Evolutionary conservation across 352 stramenopile species (phyloP).

Genomic region (Pythium plurisporium): DNA sequence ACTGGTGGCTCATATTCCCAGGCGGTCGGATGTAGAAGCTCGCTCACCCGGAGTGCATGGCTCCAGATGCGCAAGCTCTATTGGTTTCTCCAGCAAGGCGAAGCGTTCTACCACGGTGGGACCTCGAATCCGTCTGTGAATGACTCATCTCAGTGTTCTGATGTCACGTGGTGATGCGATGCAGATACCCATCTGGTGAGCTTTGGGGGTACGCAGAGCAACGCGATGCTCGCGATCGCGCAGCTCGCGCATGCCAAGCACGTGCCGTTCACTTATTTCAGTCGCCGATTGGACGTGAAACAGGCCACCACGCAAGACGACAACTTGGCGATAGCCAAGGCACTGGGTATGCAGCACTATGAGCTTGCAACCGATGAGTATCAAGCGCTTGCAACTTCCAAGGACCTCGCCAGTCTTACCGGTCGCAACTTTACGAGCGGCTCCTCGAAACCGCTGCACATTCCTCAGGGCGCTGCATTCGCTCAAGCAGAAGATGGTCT

Average conservation of each 20-base stretch:
- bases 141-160: too few relatives aligned
- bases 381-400: conserved; percentile 33
- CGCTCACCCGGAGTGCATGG: too few relatives aligned
- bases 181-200: conserved; percentile 57
- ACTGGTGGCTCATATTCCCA: too few relatives aligned
- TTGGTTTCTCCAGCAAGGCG: conserved; percentile 66
- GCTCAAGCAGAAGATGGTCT: conserved; percentile 54
- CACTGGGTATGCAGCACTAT: conserved; percentile 68
- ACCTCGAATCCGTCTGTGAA: too few relatives aligned
- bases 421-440: background rate
- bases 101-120: conserved; percentile 50
- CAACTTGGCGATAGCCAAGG: conserved; percentile 43
- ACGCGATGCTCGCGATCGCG: conserved; percentile 82
- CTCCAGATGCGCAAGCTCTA: conserved; percentile 81
- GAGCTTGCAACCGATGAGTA: conserved; percentile 42
- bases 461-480: conserved; percentile 73
- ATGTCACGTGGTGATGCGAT: too few relatives aligned
- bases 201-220: conserved; percentile 79
- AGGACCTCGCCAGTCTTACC: conserved; percentile 21
- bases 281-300: conserved; percentile 32
- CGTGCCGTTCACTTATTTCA: conserved; percentile 86
- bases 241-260: conserved; percentile 66
- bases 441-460: conserved; percentile 26
- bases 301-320: background rate
- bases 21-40: too few relatives aligned